A percentile compares a stretch with the other conserved stretches of the same genome.
phyloP scores from a whole-genome alignment of 805 yeast genomes.

The Candida ovalis region DNA sequence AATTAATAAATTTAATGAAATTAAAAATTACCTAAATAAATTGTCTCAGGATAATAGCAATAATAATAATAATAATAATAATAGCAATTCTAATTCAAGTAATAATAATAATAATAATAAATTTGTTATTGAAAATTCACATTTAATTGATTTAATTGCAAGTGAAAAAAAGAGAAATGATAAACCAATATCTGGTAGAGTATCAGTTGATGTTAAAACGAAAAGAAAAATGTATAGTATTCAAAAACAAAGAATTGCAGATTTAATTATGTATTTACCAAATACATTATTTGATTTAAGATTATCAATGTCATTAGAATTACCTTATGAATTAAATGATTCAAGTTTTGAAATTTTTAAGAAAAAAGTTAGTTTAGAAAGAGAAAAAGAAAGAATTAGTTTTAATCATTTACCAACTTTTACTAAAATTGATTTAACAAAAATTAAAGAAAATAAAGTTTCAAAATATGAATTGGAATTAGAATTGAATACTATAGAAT shows the following conservation, averaged over 20 bases:
- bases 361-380: slow-evolving; percentile 45
- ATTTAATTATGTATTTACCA: slow-evolving; percentile 69
- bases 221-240: slow-evolving; percentile 66
- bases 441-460: slow-evolving; percentile 38
- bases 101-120: slow-evolving; percentile 30
- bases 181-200: slow-evolving; percentile 59
- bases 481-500: slow-evolving; percentile 31
- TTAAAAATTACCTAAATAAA: slow-evolving; percentile 51
- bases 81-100: slow-evolving; percentile 44
- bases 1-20: slow-evolving; percentile 54
- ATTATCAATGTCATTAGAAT: slow-evolving; percentile 70
- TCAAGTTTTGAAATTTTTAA: slow-evolving; percentile 51
- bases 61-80: slow-evolving; percentile 30
- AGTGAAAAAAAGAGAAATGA: slow-evolving; percentile 61
- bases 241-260: slow-evolving; percentile 70
- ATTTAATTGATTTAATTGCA: slow-evolving; percentile 59
- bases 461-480: slow-evolving; percentile 33
- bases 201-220: slow-evolving; percentile 65
- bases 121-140: slow-evolving; percentile 58
- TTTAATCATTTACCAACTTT: slow-evolving; percentile 72
- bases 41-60: slow-evolving; percentile 35
- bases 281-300: slow-evolving; percentile 74
- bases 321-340: slow-evolving; percentile 57
- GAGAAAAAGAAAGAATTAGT: slow-evolving; percentile 72
- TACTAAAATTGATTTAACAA: slow-evolving; percentile 69